A percentile compares a stretch with the other conserved stretches of the same genome.
Conservation (phyloP, 2,329 filamentous ascomycete genomes). For the Ilyonectria mors-panacis region DNA sequence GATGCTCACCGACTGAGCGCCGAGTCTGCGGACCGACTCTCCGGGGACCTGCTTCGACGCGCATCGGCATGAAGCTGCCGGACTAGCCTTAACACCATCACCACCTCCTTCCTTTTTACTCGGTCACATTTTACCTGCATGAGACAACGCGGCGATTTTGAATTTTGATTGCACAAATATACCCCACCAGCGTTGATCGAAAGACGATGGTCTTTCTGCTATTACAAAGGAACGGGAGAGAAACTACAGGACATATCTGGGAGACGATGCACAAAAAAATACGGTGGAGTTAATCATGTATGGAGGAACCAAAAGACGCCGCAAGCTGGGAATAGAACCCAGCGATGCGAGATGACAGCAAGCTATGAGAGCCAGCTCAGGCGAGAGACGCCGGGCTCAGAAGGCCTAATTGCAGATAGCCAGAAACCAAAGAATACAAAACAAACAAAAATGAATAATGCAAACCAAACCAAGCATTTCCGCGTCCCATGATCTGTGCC, state of each 20-base stretch:
- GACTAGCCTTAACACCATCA: not conserved
- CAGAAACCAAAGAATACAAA: conserved; percentile 22
- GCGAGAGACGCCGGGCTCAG: not conserved
- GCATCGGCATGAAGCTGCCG: conserved; percentile 30
- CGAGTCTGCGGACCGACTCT: conserved; percentile 23
- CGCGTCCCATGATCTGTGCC: conserved; percentile 29
- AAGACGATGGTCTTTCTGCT: conserved; percentile 39
- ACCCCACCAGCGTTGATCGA: conserved; percentile 50
- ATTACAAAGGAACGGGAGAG: conserved; percentile 45
- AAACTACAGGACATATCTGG: conserved; percentile 44
- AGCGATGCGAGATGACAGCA: conserved; percentile 8
- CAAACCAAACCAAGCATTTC: conserved; percentile 5
- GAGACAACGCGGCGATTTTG: conserved; percentile 45
- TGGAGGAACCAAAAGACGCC: conserved; percentile 35
- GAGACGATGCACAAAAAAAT: conserved; percentile 36
- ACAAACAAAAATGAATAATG: conserved; percentile 22
- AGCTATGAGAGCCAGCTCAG: conserved; percentile 5
- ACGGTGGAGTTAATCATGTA: conserved; percentile 26
- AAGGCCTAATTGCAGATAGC: conserved; percentile 1
- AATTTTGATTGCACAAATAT: conserved; percentile 45
- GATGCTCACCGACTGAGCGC: conserved; percentile 49
- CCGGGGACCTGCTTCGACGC: conserved; percentile 21
- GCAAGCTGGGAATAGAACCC: conserved; percentile 20
- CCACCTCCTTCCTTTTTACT: conserved; percentile 17
- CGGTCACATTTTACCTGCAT: conserved; percentile 36